Base-by-base conservation (phyloP, 805 yeast species). In the Wickerhamiella parazyma region DNA sequence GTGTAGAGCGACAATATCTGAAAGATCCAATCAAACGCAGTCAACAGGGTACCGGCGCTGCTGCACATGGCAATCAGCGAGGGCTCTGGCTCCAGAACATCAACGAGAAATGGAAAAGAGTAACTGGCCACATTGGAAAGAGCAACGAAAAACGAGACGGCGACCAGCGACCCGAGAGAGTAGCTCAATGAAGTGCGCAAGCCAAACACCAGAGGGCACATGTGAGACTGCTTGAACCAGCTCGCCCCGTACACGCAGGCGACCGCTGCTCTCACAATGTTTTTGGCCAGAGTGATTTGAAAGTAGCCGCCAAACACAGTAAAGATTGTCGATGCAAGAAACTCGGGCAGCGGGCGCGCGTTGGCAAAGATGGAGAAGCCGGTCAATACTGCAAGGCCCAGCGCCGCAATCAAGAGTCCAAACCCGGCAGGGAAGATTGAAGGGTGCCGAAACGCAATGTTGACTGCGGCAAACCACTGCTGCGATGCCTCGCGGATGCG, bases 1-100 rank as follows among this genome's bases (percentile, higher is more conserved):
- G 95, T 94, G 57, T 84, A 87, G 58, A 81, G 89, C 63, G 87
- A 85, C 67, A 87, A 86, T 68, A 83, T 86, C 47, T 77, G 70
- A 18, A 82, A 80, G 39, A 80, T 49, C 91, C 95, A 83, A 51
- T 83, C 83, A 20, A 87, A 54, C 16, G 81, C 61, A 4, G 78
- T 60, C 21, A 81, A 55, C 55, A 78, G 69, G 45, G 51, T 52
- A 38, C 51, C 45, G 14, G 51, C 31, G 9, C 44, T 25, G 19
- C 50, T 33, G 16, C 45, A 35, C 24, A 33, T 39, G n/a, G 22
- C 28, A 11, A 31, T 31, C 14, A 39, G 16, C 8, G 31, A 28
- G 14, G 31, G 31, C 31, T 28, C 31, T 3, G 31, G 31, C 16
- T 28, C 31, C 14, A 28, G 8, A n/a, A 39, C 28, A 14, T 39